Evolutionary conservation across 2,329 filamentous ascomycete species (phyloP).

Genomic region (Colletotrichum salicis): DNA sequence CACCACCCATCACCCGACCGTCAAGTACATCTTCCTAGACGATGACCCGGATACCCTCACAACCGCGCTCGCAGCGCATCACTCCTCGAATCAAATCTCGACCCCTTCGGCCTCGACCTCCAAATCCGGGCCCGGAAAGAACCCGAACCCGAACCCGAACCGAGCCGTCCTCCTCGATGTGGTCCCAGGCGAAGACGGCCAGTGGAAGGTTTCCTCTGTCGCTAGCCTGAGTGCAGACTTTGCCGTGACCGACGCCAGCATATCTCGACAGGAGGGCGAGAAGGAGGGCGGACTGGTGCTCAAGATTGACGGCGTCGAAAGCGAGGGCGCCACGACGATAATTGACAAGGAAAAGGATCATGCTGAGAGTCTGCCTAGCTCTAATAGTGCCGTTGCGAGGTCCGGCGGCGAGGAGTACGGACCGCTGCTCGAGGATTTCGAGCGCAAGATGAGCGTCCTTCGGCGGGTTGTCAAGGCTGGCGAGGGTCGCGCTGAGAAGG

Average conservation of each 20-base stretch:
- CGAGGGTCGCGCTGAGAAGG: slow-evolving; percentile 41
- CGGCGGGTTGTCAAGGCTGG: slow-evolving; percentile 65
- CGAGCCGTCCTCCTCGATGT: slow-evolving; percentile 69
- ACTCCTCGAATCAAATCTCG: slow-evolving; percentile 39
- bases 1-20: slow-evolving; percentile 82
- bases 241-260: slow-evolving; percentile 63
- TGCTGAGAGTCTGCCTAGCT: slow-evolving; percentile 35
- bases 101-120: slow-evolving; percentile 42
- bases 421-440: slow-evolving; percentile 66
- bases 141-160: slow-evolving; percentile 40
- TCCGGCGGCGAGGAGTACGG: slow-evolving; percentile 59
- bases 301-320: slow-evolving; percentile 66
- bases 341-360: slow-evolving; percentile 20
- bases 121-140: slow-evolving; percentile 34
- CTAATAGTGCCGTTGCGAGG: slow-evolving; percentile 44
- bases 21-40: slow-evolving; percentile 94
- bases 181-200: slow-evolving; percentile 49
- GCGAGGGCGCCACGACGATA: slow-evolving; percentile 41
- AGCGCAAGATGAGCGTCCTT: slow-evolving; percentile 65
- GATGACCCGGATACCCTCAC: slow-evolving; percentile 85
- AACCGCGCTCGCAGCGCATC: slow-evolving; percentile 62
- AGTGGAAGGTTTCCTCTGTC: slow-evolving; percentile 71
- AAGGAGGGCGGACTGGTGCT: slow-evolving; percentile 62
- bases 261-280: slow-evolving; percentile 55
- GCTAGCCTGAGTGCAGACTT: slow-evolving; percentile 81